Evolutionary conservation across 1,139 yeast species (phyloP).

Genomic region (Torulaspora pretoriensis): DNA sequence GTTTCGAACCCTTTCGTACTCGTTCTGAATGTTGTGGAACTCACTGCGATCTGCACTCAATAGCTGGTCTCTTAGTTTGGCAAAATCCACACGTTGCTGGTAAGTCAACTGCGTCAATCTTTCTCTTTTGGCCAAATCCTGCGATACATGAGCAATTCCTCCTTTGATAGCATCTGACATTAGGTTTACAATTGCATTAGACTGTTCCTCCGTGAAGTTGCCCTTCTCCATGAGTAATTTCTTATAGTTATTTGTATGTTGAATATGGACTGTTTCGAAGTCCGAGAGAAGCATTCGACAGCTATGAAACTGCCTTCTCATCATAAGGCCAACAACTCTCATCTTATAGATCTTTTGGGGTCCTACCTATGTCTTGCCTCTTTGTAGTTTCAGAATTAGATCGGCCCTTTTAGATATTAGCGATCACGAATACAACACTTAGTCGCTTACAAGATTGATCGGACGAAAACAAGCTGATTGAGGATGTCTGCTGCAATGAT

Average conservation of each 20-base stretch:
- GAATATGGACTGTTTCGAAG: constrained; percentile 29
- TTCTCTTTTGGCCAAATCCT: constrained; percentile 77
- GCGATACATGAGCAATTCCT: constrained; percentile 70
- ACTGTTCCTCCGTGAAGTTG: constrained; percentile 72
- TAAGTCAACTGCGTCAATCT: constrained; percentile 78
- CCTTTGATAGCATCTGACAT: constrained; percentile 76
- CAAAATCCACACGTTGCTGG: constrained; percentile 95
- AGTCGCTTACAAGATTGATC: not conserved
- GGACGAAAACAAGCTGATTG: not conserved
- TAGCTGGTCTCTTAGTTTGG: constrained; percentile 85
- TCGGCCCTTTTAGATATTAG: not conserved
- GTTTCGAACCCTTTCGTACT: constrained; percentile 78
- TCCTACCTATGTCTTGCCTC: not conserved
- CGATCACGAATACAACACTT: not conserved
- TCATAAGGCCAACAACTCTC: constrained; percentile 9
- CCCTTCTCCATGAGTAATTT: constrained; percentile 47
- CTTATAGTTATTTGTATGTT: constrained; percentile 29
- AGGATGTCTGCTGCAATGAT: not conserved
- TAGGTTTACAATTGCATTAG: constrained; percentile 74
- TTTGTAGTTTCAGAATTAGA: not conserved
- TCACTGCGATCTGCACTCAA: constrained; percentile 86
- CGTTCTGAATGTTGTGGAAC: constrained; percentile 74
- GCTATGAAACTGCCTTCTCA: constrained; percentile 15
- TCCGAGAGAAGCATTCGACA: constrained; percentile 11
- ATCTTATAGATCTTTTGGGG: not conserved